A percentile compares a stretch with the other conserved stretches of the same genome.
These are phyloP conservation scores for Rhizophagus sp. DNA, from an alignment of 192 early-diverging fungal genomes.

Conservation along the genomic window DNA sequence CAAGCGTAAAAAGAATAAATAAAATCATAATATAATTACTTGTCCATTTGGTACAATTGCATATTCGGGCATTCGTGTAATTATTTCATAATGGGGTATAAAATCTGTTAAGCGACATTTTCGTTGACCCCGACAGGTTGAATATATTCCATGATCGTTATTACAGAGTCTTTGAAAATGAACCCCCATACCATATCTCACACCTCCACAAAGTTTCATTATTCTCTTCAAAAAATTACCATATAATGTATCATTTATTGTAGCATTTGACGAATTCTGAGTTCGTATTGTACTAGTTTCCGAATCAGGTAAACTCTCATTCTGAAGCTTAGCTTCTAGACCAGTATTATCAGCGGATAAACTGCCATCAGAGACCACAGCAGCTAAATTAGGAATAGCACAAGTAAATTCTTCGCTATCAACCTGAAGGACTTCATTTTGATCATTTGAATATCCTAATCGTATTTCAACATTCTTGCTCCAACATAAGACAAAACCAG, in stretches of 20 bases:
- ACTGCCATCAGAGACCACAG: constrained; percentile 28
- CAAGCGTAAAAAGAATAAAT: constrained; percentile 10
- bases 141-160: constrained; percentile 10
- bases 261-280: background rate
- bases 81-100: constrained; percentile 46
- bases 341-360: constrained; percentile 17
- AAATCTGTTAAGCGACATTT: constrained; percentile 40
- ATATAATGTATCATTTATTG: background rate
- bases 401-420: constrained; percentile 42
- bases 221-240: constrained; percentile 29
- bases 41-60: constrained; percentile 31
- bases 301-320: background rate
- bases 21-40: constrained; percentile 20
- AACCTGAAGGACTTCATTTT: constrained; percentile 46
- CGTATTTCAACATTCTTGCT: constrained; percentile 36
- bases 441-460: constrained; percentile 40
- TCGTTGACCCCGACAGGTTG: constrained; percentile 29
- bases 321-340: constrained; percentile 22
- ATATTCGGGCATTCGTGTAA: constrained; percentile 36
- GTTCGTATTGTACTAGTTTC: constrained; percentile 1
- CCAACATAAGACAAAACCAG: constrained; percentile 44
- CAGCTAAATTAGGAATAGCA: constrained; percentile 45
- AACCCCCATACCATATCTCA: constrained; percentile 46
- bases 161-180: constrained; percentile 42
- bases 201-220: constrained; percentile 43